These are phyloP conservation scores for Fusarium sublunatum DNA, from an alignment of 2,329 filamentous ascomycete species.

Conservation along the genomic window DNA sequence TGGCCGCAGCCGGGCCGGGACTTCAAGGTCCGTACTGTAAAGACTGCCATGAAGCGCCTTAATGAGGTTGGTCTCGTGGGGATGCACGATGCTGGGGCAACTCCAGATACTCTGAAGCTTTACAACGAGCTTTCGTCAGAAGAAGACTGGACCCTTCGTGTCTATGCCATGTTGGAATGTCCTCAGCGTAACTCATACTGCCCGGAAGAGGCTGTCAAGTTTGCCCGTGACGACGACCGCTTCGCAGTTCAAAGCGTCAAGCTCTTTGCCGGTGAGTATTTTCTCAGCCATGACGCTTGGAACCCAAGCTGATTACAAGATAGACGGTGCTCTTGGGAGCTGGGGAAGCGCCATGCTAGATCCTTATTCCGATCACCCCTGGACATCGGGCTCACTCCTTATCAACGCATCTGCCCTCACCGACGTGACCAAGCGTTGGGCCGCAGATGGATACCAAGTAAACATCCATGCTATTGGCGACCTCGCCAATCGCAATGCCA, in stretches of 20 bases:
- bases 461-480: slow-evolving; percentile 81
- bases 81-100: slow-evolving; percentile 75
- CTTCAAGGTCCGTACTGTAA: slow-evolving; percentile 66
- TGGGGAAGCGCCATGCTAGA: slow-evolving; percentile 80
- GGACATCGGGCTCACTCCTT: slow-evolving; percentile 71
- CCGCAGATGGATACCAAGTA: slow-evolving; percentile 71
- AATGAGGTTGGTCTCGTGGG: slow-evolving; percentile 75
- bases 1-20: slow-evolving; percentile 67
- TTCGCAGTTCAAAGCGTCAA: slow-evolving; percentile 73
- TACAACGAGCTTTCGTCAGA: slow-evolving; percentile 62
- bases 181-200: slow-evolving; percentile 73
- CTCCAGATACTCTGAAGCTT: slow-evolving; percentile 64
- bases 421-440: slow-evolving; percentile 67
- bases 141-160: slow-evolving; percentile 68
- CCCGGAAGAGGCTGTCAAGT: slow-evolving; percentile 59
- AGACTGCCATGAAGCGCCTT: slow-evolving; percentile 69
- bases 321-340: slow-evolving; percentile 75
- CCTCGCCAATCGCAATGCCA: slow-evolving; percentile 71
- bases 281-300: background rate
- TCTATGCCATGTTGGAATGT: slow-evolving; percentile 78
- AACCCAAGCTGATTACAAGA: background rate
- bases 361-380: slow-evolving; percentile 72
- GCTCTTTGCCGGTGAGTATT: slow-evolving; percentile 69
- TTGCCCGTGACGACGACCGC: slow-evolving; percentile 59
- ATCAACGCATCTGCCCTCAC: slow-evolving; percentile 71